Base-by-base conservation (phyloP, 2,329 filamentous ascomycete species). In the Colletotrichum salicis region DNA sequence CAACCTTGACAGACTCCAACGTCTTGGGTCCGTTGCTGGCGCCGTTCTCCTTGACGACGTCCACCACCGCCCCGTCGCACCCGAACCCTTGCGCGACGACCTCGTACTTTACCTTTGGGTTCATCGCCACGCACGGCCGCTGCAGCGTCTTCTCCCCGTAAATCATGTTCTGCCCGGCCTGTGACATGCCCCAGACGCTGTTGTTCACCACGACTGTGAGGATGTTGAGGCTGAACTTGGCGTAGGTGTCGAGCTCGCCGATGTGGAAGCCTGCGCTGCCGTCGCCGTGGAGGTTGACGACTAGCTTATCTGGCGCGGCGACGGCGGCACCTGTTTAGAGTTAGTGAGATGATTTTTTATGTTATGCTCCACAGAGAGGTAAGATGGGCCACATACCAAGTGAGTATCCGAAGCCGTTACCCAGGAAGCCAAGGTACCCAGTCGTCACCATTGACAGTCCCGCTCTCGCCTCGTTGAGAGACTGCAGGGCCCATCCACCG, bases 121-220 rank as follows among this genome's bases (percentile, higher is more conserved):
- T 68, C 65, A 68, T 68, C 29, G 59, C 65, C 12, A 68, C 35
- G 31, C 65, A 68, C 10, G 65, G 65, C 51, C 65, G 65, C 12
- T 64, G 65, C 24, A 59, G 59, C 10, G 65, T 68, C 15, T 63
- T 63, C 27, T 48, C 65, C 8, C 65, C 65, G 37, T 64, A 68
- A 24, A 68, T 48, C 22, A 68, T 64, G 27, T 68, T 52, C 51
- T 64, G 65, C 4, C 65, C 65, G 12, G 65, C 65, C 15, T 64
- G 65, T 24, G 65, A 68, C 65, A 68, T 68, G n/a, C 65, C 65
- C 65, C 65, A 68, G 10, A 68, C 65, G 51, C 56, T 33, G 35
- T 68, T 68, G 22, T 68, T 68, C 10, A 68, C 51, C 13, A 68
- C 29, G 11, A 68, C 65, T 1, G 65, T 68, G 27, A 68, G 27